Conservation (phyloP, 768 basidiomycete species). For the Tylopilus subfusipes region DNA sequence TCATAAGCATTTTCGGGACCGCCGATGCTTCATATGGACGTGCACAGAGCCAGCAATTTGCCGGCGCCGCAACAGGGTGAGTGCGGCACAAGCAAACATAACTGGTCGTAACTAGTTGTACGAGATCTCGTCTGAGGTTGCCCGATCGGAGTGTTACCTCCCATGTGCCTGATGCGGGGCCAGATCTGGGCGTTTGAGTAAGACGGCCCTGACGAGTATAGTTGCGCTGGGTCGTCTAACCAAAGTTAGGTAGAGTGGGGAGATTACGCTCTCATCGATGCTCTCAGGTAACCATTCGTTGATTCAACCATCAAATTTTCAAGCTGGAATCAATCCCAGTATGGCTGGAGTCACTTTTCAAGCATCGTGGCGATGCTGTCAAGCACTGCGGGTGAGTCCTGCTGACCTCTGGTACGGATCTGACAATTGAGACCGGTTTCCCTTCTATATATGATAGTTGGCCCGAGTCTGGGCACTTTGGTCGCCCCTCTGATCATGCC, state of each 20-base stretch:
- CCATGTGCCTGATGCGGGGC: slow-evolving; percentile 31
- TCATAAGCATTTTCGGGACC: slow-evolving; percentile 36
- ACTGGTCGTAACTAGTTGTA: slow-evolving; percentile 26
- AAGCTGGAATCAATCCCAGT: slow-evolving; percentile 15
- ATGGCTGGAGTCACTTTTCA: slow-evolving; percentile 18
- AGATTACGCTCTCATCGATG: slow-evolving; percentile 18
- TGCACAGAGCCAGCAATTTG: slow-evolving; percentile 27
- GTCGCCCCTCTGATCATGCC: slow-evolving; percentile 1
- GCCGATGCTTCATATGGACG: slow-evolving; percentile 26
- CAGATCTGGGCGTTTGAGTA: slow-evolving; percentile 26
- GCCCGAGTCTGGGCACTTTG: slow-evolving; percentile 8
- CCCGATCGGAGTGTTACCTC: slow-evolving; percentile 23
- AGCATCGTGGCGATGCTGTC: slow-evolving; percentile 26
- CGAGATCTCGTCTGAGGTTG: slow-evolving; percentile 29
- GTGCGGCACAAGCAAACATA: slow-evolving; percentile 30
- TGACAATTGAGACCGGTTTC: slow-evolving; percentile 21
- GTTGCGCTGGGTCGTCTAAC: slow-evolving; percentile 23
- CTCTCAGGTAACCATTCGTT: slow-evolving; percentile 12
- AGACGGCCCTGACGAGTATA: slow-evolving; percentile 25
- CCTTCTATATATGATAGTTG: slow-evolving; percentile 1
- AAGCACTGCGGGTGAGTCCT: slow-evolving; percentile 7
- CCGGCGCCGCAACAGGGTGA: slow-evolving; percentile 32
- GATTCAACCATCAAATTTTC: slow-evolving; percentile 21
- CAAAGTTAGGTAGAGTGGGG: slow-evolving; percentile 29
- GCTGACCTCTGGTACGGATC: slow-evolving; percentile 12